These are phyloP conservation scores for Pseudonectria foliicola DNA, from an alignment of 2,329 filamentous ascomycete species.

Conservation along the genomic window DNA sequence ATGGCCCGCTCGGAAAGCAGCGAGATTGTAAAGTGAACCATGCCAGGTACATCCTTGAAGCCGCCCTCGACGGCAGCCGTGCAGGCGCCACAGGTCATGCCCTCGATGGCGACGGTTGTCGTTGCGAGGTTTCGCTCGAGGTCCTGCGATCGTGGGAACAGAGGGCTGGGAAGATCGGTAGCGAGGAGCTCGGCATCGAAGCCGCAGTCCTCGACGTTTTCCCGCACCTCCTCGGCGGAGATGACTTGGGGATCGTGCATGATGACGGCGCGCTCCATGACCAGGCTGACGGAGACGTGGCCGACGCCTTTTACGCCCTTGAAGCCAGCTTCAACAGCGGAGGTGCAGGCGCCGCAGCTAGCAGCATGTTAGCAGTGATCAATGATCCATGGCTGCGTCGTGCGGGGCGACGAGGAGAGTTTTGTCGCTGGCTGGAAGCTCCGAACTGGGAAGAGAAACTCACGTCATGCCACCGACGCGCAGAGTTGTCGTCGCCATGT, in stretches of 20 bases:
- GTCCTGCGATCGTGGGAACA: constrained; percentile 32
- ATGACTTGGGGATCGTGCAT: constrained; percentile 76
- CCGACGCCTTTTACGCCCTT: constrained; percentile 73
- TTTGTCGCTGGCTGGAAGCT: constrained; percentile 2
- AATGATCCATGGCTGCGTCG: too few relatives aligned
- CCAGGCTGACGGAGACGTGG: constrained; percentile 82
- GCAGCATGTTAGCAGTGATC: constrained; percentile 14
- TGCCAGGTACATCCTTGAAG: constrained; percentile 66
- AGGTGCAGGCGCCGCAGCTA: constrained; percentile 88
- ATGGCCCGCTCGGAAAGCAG: constrained; percentile 79
- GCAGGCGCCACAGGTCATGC: constrained; percentile 89
- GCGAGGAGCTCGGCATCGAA: constrained; percentile 89
- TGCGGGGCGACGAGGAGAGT: background rate
- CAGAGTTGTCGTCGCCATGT: constrained; percentile 85
- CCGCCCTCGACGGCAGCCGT: constrained; percentile 78
- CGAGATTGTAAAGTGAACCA: constrained; percentile 74
- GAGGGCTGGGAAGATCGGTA: constrained; percentile 61
- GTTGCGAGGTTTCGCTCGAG: constrained; percentile 44
- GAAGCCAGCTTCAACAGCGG: constrained; percentile 89
- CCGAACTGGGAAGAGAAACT: constrained; percentile 27
- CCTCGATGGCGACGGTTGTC: constrained; percentile 72
- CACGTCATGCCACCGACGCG: constrained; percentile 83
- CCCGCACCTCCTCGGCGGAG: constrained; percentile 66
- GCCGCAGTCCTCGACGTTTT: constrained; percentile 84
- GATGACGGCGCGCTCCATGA: constrained; percentile 93